Conservation (phyloP, 2,329 filamentous ascomycete genomes). For the Pyrenochaeta sp. region DNA sequence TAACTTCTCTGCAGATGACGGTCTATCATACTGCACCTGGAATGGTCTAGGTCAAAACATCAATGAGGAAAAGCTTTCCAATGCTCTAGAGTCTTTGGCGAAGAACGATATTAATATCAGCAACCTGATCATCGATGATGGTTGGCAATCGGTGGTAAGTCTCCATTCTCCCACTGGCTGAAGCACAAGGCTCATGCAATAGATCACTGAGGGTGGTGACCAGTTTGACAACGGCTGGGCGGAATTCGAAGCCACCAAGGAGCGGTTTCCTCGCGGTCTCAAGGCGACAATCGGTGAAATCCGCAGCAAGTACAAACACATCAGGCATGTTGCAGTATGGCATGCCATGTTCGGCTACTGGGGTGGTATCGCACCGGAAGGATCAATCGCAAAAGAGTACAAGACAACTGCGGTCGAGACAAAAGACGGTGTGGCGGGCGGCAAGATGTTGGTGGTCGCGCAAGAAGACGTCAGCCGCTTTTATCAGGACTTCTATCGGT, state of each 20-base stretch:
- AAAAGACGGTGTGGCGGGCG: constrained; percentile 65
- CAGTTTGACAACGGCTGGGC: constrained; percentile 65
- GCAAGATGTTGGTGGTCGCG: constrained; percentile 76
- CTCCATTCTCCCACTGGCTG: not conserved
- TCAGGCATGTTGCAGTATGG: constrained; percentile 91
- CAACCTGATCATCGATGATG: constrained; percentile 94
- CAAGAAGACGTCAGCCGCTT: constrained; percentile 77
- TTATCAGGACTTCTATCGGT: constrained; percentile 91
- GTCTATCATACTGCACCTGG: constrained; percentile 96
- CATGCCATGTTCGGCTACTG: constrained; percentile 74
- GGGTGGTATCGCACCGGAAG: constrained; percentile 82
- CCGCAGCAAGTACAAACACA: constrained; percentile 71
- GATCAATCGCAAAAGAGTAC: constrained; percentile 79
- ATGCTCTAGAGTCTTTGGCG: constrained; percentile 76
- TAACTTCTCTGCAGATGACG: constrained; percentile 65
- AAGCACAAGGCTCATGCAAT: not conserved
- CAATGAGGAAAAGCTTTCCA: constrained; percentile 79
- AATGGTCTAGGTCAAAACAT: constrained; percentile 87
- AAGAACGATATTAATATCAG: constrained; percentile 77
- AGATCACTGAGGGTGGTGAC: constrained; percentile 57
- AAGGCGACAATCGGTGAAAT: constrained; percentile 75
- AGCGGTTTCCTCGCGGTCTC: constrained; percentile 81
- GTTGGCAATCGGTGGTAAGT: constrained; percentile 67
- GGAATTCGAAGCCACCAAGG: constrained; percentile 84
- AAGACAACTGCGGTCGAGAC: constrained; percentile 71